Percentiles rank a stretch among this genome's conserved stretches.
These are phyloP conservation scores for Rhodotorula sp. DNA, from an alignment of 1,284 basidiomycete genomes.

Conservation along the genomic window DNA sequence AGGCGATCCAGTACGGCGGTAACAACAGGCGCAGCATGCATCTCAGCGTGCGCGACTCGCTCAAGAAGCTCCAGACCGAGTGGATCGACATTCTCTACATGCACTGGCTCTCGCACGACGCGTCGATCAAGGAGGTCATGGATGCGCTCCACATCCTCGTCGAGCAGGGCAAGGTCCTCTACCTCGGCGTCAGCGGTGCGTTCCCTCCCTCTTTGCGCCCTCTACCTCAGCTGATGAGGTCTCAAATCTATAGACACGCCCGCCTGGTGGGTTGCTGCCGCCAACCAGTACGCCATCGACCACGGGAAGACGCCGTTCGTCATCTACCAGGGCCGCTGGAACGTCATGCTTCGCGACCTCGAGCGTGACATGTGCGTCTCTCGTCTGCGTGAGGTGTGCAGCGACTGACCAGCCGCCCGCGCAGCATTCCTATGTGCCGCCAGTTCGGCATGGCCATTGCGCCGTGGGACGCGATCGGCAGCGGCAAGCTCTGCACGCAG, in stretches of 20 bases:
- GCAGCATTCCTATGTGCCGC: conserved; percentile 58
- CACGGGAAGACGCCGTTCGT: conserved; percentile 60
- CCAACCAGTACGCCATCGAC: conserved; percentile 60
- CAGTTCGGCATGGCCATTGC: conserved; percentile 55
- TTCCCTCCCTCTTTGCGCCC: too few species aligned
- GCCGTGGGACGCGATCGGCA: conserved; percentile 60
- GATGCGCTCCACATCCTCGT: conserved; percentile 57
- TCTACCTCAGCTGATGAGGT: neutral
- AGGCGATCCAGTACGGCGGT: conserved; percentile 53
- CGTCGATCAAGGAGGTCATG: conserved; percentile 63
- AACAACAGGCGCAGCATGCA: conserved; percentile 58
- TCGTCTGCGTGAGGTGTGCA: neutral
- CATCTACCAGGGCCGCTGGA: conserved; percentile 62
- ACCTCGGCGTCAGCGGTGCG: conserved; percentile 49
- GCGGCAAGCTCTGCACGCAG: conserved; percentile 53
- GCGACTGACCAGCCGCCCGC: neutral
- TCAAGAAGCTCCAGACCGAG: conserved; percentile 61
- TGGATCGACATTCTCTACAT: conserved; percentile 59
- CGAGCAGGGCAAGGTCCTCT: conserved; percentile 57
- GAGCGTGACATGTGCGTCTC: conserved; percentile 59
- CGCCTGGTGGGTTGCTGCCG: conserved; percentile 59
- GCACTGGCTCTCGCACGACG: conserved; percentile 56
- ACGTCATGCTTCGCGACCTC: conserved; percentile 56
- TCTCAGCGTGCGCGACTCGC: conserved; percentile 51
- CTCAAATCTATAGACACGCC: conserved; percentile 58